A percentile compares a stretch with the other conserved stretches of the same genome.
Evolutionary conservation across 1,284 basidiomycete species (phyloP).

Genomic region (Ustilago curta): DNA sequence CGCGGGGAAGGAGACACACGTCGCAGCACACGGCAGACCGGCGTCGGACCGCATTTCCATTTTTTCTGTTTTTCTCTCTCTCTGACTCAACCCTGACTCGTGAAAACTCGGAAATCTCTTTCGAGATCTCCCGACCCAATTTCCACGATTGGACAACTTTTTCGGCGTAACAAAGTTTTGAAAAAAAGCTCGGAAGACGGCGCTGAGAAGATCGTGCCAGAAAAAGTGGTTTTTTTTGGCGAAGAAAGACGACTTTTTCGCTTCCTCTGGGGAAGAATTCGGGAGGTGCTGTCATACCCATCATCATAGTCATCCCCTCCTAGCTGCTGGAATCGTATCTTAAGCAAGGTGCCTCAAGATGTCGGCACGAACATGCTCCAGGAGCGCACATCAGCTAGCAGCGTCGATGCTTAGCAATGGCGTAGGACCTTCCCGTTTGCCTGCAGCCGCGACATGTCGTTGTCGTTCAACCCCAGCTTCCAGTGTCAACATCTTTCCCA

Average conservation of each 20-base stretch:
- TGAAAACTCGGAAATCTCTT: slow-evolving; percentile 44
- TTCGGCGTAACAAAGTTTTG: not conserved
- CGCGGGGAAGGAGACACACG: slow-evolving; percentile 16
- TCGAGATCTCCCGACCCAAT: slow-evolving; percentile 16
- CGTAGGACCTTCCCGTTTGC: slow-evolving; percentile 36
- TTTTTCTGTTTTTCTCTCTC: not conserved
- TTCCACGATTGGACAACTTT: not conserved
- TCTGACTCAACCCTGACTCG: slow-evolving; percentile 41
- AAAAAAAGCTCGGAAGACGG: slow-evolving; percentile 24
- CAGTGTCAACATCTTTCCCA: no score
- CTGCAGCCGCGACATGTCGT: slow-evolving; percentile 12
- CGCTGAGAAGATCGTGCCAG: slow-evolving; percentile 12
- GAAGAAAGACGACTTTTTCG: not conserved
- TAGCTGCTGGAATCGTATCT: not conserved
- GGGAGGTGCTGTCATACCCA: slow-evolving; percentile 6
- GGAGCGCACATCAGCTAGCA: slow-evolving; percentile 34
- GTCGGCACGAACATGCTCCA: slow-evolving; percentile 29
- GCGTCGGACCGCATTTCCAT: slow-evolving; percentile 20
- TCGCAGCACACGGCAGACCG: slow-evolving; percentile 4
- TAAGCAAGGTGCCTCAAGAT: slow-evolving; percentile 5
- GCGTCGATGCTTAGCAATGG: slow-evolving; percentile 21
- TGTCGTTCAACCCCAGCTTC: slow-evolving; percentile 12
- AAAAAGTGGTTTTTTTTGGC: slow-evolving; percentile 9
- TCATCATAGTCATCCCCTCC: not conserved
- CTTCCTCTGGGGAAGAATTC: slow-evolving; percentile 2